A percentile compares a stretch with the other conserved stretches of the same genome.
Evolutionary conservation across 78 protist species (phyloP).

Genomic region (Andalucia godoyi): DNA sequence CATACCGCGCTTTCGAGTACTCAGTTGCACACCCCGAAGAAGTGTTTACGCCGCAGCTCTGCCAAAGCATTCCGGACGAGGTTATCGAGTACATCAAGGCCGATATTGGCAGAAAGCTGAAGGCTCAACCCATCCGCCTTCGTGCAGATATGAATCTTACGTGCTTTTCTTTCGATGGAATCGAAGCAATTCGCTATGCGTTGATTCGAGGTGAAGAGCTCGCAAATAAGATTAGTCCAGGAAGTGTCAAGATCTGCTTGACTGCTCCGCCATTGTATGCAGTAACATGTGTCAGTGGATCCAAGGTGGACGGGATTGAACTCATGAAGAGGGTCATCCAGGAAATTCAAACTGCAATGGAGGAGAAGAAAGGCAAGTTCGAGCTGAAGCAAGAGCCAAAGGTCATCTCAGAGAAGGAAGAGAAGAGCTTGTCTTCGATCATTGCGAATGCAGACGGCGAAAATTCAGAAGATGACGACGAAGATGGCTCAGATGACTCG

Average conservation of each 20-base stretch:
- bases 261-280: constrained; percentile 87
- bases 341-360: constrained; percentile 25
- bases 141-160: constrained; percentile 75
- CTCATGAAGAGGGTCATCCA: constrained; percentile 43
- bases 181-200: constrained; percentile 84
- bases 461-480: too few species aligned
- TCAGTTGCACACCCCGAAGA: constrained; percentile 19
- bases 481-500: too few species aligned
- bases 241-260: constrained; percentile 31
- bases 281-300: constrained; percentile 60
- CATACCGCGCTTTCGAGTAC: constrained; percentile 80
- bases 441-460: too few species aligned
- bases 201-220: constrained; percentile 57
- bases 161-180: constrained; percentile 88
- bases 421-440: too few species aligned
- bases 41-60: constrained; percentile 13
- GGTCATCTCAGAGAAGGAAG: constrained; percentile 42
- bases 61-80: too few species aligned
- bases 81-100: too few species aligned
- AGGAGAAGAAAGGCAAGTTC: constrained; percentile 25
- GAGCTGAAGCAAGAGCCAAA: constrained; percentile 39
- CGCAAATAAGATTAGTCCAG: constrained; percentile 7
- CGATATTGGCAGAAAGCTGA: constrained; percentile 59
- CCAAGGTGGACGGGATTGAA: constrained; percentile 63
- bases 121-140: constrained; percentile 67